Base-by-base conservation (phyloP, 441 rosid genomes). In the Euphorbia celastroides region DNA sequence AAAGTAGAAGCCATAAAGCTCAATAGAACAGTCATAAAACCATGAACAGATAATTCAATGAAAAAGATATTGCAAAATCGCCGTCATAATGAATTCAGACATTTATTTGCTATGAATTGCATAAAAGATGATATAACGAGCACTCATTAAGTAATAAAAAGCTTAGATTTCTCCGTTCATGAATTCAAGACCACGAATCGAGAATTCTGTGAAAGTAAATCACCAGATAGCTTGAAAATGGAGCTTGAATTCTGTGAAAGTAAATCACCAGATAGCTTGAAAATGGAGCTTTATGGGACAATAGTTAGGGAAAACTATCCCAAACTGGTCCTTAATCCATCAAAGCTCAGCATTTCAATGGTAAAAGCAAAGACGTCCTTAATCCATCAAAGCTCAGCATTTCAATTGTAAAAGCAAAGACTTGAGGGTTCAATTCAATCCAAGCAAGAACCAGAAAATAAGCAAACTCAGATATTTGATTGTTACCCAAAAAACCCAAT, bases 161-260 rank as follows among this genome's bases (percentile, higher is more conserved):
- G 32, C 54, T 62, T 30, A 2, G 26, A 68, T 1, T 16, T 13
- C 44, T 46, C 58, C 28, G 11, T 26, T 38, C 23, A 54, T 20
- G n/a, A n/a, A n/a, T n/a, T n/a, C n/a, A n/a, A n/a, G n/a, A n/a
- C n/a, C n/a, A 27, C 38, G 16, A 19, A 36, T 36, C 26, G 36
- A 22, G 72, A 62, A 69, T 38, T 46, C 60, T n/a, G 52, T 27
- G 46, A 32, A 6, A 11, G 42, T 30, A 32, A 16, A 44, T 38
- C 57, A 48, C 16, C n/a, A 41, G 12, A 22, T n/a, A n/a, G n/a
- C n/a, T n/a, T n/a, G n/a, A n/a, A n/a, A n/a, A n/a, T n/a, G n/a
- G n/a, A n/a, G n/a, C n/a, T n/a, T n/a, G 72, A 62, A 69, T 38
- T 46, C 60, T n/a, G 52, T 27, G 46, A 32, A 6, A 11, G 42